Conservation (phyloP, 2,329 filamentous ascomycete species). For the Venturia effusa region DNA sequence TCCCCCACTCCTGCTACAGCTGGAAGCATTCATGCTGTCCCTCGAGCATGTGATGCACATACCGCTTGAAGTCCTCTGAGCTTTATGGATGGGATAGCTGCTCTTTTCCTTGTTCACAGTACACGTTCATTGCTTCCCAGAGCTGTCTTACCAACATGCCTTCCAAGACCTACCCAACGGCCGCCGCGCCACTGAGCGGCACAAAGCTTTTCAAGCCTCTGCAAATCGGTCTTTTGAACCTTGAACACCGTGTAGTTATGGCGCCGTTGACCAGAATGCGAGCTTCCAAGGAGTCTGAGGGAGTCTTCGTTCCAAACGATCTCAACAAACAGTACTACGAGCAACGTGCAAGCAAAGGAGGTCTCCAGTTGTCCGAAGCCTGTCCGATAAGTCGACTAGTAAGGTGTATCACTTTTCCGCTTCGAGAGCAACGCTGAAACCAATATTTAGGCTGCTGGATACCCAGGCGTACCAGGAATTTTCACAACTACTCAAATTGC, state of each 20-base stretch:
- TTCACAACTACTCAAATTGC: conserved; percentile 31
- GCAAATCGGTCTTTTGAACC: conserved; percentile 3
- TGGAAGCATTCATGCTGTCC: neutral
- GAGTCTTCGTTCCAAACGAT: conserved; percentile 27
- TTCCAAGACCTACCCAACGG: neutral
- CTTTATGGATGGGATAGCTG: neutral
- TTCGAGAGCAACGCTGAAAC: neutral
- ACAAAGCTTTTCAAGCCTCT: conserved; percentile 11
- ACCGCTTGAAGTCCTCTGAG: neutral
- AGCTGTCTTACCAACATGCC: neutral
- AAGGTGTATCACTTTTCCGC: neutral
- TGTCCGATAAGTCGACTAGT: neutral
- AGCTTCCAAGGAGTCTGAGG: conserved; percentile 18
- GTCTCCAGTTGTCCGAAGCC: conserved; percentile 7
- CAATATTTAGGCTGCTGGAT: neutral
- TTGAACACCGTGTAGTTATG: conserved; percentile 11
- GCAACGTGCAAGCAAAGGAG: conserved; percentile 10
- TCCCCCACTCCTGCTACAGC: neutral
- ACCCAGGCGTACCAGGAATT: conserved; percentile 19
- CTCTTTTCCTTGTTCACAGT: neutral
- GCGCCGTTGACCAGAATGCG: conserved; percentile 10
- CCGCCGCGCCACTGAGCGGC: neutral
- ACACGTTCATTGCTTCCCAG: neutral
- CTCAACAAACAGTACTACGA: conserved; percentile 29
- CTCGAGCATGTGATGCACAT: neutral